Evolutionary conservation across 2,329 filamentous ascomycete genomes (phyloP).

Genomic region (Metarhizium brunneum): DNA sequence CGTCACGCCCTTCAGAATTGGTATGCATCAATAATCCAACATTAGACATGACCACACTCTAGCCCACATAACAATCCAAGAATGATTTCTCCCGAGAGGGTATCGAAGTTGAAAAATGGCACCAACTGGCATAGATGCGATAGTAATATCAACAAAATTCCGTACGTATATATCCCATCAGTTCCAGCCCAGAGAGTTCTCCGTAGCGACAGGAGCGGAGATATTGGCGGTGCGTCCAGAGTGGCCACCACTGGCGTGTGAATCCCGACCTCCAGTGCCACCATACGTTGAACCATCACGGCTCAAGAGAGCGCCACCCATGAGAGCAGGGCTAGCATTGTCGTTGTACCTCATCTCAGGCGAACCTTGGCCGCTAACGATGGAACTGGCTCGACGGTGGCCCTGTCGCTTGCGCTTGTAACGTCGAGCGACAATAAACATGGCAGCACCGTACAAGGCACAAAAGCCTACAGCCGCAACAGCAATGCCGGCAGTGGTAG

Average conservation of each 20-base stretch:
- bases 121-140: conserved; percentile 9
- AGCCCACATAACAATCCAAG: conserved; percentile 1
- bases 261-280: conserved; percentile 39
- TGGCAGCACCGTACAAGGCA: conserved; percentile 82
- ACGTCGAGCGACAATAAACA: conserved; percentile 85
- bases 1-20: not conserved
- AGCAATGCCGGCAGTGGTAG: conserved; percentile 60
- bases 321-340: conserved; percentile 49
- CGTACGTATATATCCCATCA: conserved; percentile 26
- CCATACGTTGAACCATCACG: conserved; percentile 48
- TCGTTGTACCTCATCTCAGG: conserved; percentile 44
- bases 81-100: conserved; percentile 19
- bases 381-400: conserved; percentile 69
- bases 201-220: conserved; percentile 81
- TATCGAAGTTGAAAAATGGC: conserved; percentile 18
- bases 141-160: not conserved
- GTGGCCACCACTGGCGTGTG: conserved; percentile 56
- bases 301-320: conserved; percentile 59
- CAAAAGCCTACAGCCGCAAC: conserved; percentile 70
- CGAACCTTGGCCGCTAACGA: conserved; percentile 39
- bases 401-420: conserved; percentile 79
- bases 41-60: not conserved
- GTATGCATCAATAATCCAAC: not conserved
- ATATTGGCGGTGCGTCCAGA: conserved; percentile 56
- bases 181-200: conserved; percentile 95